Evolutionary conservation across 371 early-diverging fungal species (phyloP).

Genomic region (Apophysomyces variabilis): DNA sequence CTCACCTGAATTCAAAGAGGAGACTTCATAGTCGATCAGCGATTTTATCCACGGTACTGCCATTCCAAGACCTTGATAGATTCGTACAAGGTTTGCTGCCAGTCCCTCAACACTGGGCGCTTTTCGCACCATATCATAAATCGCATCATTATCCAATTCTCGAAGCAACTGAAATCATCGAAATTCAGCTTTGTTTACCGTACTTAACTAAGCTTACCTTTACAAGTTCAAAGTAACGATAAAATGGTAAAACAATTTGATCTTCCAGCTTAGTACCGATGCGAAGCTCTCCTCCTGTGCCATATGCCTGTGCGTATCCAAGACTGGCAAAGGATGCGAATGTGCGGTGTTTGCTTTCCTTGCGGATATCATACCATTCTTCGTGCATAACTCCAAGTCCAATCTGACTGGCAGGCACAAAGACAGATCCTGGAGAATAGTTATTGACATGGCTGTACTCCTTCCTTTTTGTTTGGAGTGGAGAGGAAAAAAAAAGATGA

Average conservation of each 20-base stretch:
- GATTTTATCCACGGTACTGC: slow-evolving; percentile 62
- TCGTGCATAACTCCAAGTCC: slow-evolving; percentile 32
- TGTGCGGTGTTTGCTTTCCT: slow-evolving; percentile 33
- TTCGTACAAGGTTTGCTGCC: slow-evolving; percentile 56
- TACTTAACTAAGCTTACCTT: slow-evolving; percentile 26
- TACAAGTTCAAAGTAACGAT: slow-evolving; percentile 36
- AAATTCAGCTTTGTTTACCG: neutral
- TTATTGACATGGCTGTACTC: neutral
- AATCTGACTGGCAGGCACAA: slow-evolving; percentile 34
- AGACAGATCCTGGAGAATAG: slow-evolving; percentile 20
- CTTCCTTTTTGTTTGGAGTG: slow-evolving; percentile 25
- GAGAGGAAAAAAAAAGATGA: no score
- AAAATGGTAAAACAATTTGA: slow-evolving; percentile 50
- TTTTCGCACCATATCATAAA: slow-evolving; percentile 49
- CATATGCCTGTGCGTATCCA: slow-evolving; percentile 28
- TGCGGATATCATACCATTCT: slow-evolving; percentile 58
- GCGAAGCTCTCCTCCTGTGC: slow-evolving; percentile 57
- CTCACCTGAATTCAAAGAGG: slow-evolving; percentile 48
- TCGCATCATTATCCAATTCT: slow-evolving; percentile 53
- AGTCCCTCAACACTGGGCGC: slow-evolving; percentile 60
- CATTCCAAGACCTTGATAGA: slow-evolving; percentile 53
- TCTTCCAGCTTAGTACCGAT: slow-evolving; percentile 64
- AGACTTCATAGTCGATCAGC: slow-evolving; percentile 65
- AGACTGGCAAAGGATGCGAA: slow-evolving; percentile 38
- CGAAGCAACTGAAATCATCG: slow-evolving; percentile 35